phyloP scores from a whole-genome alignment of 2,329 filamentous ascomycete species.

The Aspergillus tanneri region DNA sequence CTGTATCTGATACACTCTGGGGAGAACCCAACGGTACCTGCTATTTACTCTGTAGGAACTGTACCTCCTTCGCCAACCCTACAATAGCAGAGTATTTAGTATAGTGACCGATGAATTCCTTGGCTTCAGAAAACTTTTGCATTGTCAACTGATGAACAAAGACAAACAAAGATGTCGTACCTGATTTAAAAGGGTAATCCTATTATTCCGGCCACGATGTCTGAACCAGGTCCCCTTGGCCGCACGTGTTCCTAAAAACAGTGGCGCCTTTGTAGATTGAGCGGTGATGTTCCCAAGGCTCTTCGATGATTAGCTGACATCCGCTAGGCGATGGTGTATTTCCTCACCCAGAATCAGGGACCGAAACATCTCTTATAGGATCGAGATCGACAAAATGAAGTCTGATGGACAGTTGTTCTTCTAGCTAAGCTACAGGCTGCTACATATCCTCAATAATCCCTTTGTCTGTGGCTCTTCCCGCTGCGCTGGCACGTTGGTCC shows the following conservation, averaged over 20 bases:
- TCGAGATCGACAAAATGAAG: not conserved
- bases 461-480: not conserved
- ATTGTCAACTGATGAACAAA: not conserved
- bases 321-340: not conserved
- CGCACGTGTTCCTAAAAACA: slow-evolving; percentile 18
- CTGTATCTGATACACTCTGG: slow-evolving; percentile 14
- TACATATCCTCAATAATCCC: slow-evolving; percentile 26
- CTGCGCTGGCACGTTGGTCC: not conserved
- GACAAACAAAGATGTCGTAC: slow-evolving; percentile 3
- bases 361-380: not conserved
- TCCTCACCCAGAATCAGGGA: slow-evolving; percentile 10
- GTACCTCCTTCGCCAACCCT: slow-evolving; percentile 24
- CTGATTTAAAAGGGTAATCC: slow-evolving; percentile 21
- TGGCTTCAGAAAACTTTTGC: slow-evolving; percentile 22
- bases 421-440: slow-evolving; percentile 20
- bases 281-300: not conserved
- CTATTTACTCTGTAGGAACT: slow-evolving; percentile 24
- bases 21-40: slow-evolving; percentile 14
- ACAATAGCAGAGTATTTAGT: slow-evolving; percentile 16
- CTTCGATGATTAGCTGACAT: not conserved
- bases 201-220: slow-evolving; percentile 24
- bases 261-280: slow-evolving; percentile 3
- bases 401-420: slow-evolving; percentile 16
- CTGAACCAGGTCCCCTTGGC: slow-evolving; percentile 23
- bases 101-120: slow-evolving; percentile 23